These are phyloP conservation scores for Venturia nashicola DNA, from an alignment of 2,329 filamentous ascomycete species.

Conservation along the genomic window DNA sequence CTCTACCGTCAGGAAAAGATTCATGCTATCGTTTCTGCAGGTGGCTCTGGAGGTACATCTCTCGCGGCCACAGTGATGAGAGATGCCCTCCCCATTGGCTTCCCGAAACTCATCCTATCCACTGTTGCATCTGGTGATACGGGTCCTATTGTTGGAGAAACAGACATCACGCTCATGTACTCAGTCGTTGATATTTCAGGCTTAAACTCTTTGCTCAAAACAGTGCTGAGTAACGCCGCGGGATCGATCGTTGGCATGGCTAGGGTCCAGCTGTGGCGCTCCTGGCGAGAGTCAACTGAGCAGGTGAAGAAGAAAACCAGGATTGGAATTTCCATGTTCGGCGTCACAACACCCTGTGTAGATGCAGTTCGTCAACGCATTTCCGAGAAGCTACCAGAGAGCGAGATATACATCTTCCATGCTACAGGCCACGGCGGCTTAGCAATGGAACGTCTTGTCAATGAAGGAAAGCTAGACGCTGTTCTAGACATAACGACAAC, in stretches of 20 bases:
- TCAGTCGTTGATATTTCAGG: constrained; percentile 61
- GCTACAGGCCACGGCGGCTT: constrained; percentile 56
- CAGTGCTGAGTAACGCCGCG: constrained; percentile 50
- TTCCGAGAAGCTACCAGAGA: constrained; percentile 29
- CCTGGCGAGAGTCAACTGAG: constrained; percentile 5
- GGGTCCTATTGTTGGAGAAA: constrained; percentile 51
- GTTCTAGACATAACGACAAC: constrained; percentile 62
- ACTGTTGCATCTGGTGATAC: constrained; percentile 59
- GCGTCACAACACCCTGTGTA: constrained; percentile 57
- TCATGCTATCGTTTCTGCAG: constrained; percentile 46
- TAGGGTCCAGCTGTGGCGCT: constrained; percentile 24
- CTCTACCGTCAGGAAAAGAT: constrained; percentile 29
- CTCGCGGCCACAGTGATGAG: constrained; percentile 51
- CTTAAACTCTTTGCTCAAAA: constrained; percentile 44
- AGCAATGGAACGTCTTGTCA: constrained; percentile 54
- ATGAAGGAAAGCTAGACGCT: constrained; percentile 47
- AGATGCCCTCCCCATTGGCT: constrained; percentile 46
- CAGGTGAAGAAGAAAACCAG: constrained; percentile 24
- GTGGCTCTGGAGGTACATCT: constrained; percentile 51
- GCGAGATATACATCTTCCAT: constrained; percentile 54
- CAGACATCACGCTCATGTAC: constrained; percentile 59
- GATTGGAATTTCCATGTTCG: constrained; percentile 62
- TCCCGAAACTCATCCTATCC: constrained; percentile 59
- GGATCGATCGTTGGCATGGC: constrained; percentile 50
- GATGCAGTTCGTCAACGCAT: constrained; percentile 42